Evolutionary conservation across 2,329 filamentous ascomycete genomes (phyloP), one percentile per base, ranked within the genome.

Genomic region (Epichloe gansuensis): DNA sequence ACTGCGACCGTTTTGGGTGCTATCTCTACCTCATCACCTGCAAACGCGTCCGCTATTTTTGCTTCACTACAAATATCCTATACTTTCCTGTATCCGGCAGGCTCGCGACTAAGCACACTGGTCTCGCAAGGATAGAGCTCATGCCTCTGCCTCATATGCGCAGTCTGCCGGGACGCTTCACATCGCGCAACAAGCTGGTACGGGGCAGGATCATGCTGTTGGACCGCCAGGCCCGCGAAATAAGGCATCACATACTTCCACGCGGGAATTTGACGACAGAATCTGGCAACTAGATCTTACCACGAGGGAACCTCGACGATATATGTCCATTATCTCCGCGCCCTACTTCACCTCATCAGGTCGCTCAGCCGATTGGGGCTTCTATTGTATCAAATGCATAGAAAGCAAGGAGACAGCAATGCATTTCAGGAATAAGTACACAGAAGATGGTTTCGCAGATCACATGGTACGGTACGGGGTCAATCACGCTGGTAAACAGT

Each of bases 11-110:
- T n/a, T 70, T 72, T 54, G 70, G 66, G 37, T 61, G 59, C 42
- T 66, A 69, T 52, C 58, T 72, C 47, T 71, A 71, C 56, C 62
- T 72, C 21, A 59, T 72, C 43, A 65, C 61, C 46, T 69, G 67
- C 56, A 57, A 57, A 34, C 65, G 70, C 3, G 67, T 73, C 48
- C 74, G 70, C 59, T 69, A 63, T 54, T 56, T 63, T 23, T 72
- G 69, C 58, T 67, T 69, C 57, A 63, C 62, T n/a, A 21, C 48
- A 31, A 51, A 62, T 3, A 28, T 43, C 1, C 54, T 56, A 46
- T 71, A 67, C 52, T 60, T 66, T 44, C 66, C 68, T 34, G 35
- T 66, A 13, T 48, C 56, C 4, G 43, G 51, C 37, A 25, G 17
- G 15, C 43, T 23, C n/a, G 50, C 55, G 31, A 49, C 35, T n/a